phyloP scores from a whole-genome alignment of 495 filamentous ascomycete genomes.

The Margaritispora aquatica region DNA sequence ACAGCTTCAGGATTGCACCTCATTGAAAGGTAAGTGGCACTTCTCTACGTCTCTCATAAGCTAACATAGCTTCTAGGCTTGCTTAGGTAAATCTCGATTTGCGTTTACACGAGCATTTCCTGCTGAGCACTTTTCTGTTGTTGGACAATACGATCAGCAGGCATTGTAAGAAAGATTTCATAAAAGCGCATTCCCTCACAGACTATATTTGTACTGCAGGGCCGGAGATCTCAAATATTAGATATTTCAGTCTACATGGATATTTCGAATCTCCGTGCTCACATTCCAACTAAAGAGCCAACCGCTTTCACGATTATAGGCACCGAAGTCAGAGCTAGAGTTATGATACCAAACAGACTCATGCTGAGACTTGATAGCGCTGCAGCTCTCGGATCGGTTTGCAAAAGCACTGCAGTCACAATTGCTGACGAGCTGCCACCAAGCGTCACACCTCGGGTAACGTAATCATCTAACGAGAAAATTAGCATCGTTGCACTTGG shows the following conservation, averaged over 20 bases:
- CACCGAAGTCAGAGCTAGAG: conserved; percentile 43
- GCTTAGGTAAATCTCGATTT: background rate
- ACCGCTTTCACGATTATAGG: conserved; percentile 34
- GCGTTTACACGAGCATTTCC: background rate
- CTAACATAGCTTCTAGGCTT: background rate
- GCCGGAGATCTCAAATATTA: conserved; percentile 1
- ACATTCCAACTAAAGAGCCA: conserved; percentile 34
- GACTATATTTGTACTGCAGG: background rate
- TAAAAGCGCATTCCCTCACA: background rate
- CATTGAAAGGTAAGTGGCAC: conserved; percentile 72
- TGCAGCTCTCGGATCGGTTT: conserved; percentile 45
- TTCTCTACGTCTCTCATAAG: background rate
- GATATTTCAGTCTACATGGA: background rate
- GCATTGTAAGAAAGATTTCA: background rate
- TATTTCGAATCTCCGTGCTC: background rate
- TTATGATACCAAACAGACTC: conserved; percentile 48
- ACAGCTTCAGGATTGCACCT: conserved; percentile 94
- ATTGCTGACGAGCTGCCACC: conserved; percentile 49
- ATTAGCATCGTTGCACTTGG: conserved; percentile 14
- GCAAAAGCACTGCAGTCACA: conserved; percentile 43
- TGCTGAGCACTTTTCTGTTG: conserved; percentile 1
- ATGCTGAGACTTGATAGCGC: conserved; percentile 47
- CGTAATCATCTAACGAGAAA: conserved; percentile 42
- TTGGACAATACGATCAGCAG: background rate
- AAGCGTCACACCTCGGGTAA: conserved; percentile 47